Base-by-base conservation (phyloP, 1,284 basidiomycete genomes). In the Ceratorhiza oryzae-sativae region DNA sequence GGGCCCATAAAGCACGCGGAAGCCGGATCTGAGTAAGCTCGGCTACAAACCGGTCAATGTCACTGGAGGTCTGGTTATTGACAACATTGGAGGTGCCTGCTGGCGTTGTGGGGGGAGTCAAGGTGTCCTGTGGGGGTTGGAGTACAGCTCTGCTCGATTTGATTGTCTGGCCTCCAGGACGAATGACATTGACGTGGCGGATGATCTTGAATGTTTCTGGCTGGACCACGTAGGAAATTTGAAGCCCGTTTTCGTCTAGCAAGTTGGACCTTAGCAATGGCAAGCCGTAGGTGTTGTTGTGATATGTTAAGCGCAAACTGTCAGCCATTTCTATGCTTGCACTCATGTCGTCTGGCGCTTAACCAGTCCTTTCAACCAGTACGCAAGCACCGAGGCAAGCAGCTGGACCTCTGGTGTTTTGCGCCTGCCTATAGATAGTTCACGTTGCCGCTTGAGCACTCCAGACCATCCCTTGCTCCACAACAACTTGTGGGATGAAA, bases 291-390 rank as follows among this genome's bases (percentile, higher is more conserved):
- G 13, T 6, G 10, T 53, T 45, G 12, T 13, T 39, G 23, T 45
- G 9, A 1, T 27, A 3, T 15, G n/a, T n/a, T 6, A 56, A n/a
- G 30, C 12, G 5, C 10, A 56, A n/a, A 6, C 3, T 1, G 18
- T 34, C 2, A 6, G 30, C 67, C 67, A 60, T 71, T 1, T 39
- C 10, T 10, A 1, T 23, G 4, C 27, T 48, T 2, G 55, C 18
- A 27, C 67, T 71, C 67, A 59, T 58, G 12, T 71, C 42, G 32
- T 59, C 55, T 18, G 67, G 67, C 1, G 42, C 30, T 4, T 59
- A 59, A 1, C 48, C 53, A 1, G 60, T 27, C 0, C 67, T 45
- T 25, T 59, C 49, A 5, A 71, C 8, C 55, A 9, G 23, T 71
- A 71, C 0, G 55, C 1, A 8, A 60, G 18, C 1, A 49, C 42